Evolutionary conservation across 805 yeast species (phyloP).

Genomic region (Kuraishia capsulata): DNA sequence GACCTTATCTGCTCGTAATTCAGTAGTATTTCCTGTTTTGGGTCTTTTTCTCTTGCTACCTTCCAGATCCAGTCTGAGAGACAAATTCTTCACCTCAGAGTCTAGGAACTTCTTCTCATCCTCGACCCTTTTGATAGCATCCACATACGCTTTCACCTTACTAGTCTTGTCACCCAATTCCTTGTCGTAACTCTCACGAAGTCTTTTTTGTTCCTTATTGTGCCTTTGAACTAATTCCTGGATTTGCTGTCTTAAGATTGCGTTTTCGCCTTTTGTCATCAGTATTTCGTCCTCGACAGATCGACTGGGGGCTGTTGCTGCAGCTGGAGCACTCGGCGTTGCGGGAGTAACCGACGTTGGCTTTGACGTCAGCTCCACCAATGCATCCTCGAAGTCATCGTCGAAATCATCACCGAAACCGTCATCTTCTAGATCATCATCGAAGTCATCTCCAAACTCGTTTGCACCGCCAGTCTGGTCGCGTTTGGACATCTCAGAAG

Average conservation of each 20-base stretch:
- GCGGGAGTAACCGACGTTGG: constrained; percentile 4
- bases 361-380: constrained; percentile 12
- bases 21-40: not conserved
- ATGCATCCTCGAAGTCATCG: constrained; percentile 21
- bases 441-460: constrained; percentile 15
- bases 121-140: constrained; percentile 32
- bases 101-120: constrained; percentile 48
- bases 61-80: not conserved
- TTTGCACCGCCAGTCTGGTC: not conserved
- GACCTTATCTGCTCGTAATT: too few relatives aligned
- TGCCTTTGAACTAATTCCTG: constrained; percentile 30
- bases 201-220: constrained; percentile 25
- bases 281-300: constrained; percentile 24
- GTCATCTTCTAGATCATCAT: constrained; percentile 3
- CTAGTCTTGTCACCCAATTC: constrained; percentile 13
- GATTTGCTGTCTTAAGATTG: constrained; percentile 63
- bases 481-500: not conserved
- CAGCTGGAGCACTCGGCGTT: constrained; percentile 4
- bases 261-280: constrained; percentile 69
- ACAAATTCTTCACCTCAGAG: constrained; percentile 1
- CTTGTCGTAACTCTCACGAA: constrained; percentile 20
- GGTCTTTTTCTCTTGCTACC: not conserved
- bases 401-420: too few relatives aligned
- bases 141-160: constrained; percentile 15
- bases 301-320: not conserved